phyloP scores from a whole-genome alignment of 331 rosid genomes.

The Quercus tomentella region DNA sequence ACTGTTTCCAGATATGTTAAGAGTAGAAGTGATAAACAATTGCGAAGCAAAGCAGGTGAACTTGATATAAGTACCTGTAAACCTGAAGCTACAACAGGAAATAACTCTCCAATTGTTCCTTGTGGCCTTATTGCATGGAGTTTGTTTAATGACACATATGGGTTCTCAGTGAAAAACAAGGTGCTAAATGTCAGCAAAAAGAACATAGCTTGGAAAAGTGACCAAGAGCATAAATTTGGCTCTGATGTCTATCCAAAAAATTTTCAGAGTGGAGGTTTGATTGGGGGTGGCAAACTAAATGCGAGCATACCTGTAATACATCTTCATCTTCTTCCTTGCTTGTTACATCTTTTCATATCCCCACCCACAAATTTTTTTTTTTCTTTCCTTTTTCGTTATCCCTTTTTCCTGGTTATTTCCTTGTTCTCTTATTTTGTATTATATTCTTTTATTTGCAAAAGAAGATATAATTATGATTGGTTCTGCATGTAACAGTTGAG shows the following conservation, averaged over 20 bases:
- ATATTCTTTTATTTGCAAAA: too few species aligned
- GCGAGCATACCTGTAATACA: conserved; percentile 56
- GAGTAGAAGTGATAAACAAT: conserved; percentile 71
- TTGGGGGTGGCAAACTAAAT: conserved; percentile 76
- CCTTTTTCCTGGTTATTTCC: not conserved
- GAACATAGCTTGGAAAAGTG: conserved; percentile 81
- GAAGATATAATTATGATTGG: conserved; percentile 7
- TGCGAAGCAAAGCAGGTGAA: conserved; percentile 35
- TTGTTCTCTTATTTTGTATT: too few species aligned
- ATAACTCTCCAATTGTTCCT: conserved; percentile 59
- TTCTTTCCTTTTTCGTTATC: not conserved
- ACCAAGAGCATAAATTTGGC: conserved; percentile 53
- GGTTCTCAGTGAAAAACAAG: conserved; percentile 45
- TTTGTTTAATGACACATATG: conserved; percentile 80
- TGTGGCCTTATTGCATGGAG: conserved; percentile 97
- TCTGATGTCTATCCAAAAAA: conserved; percentile 68
- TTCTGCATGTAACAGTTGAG: conserved; percentile 54
- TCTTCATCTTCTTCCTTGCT: not conserved
- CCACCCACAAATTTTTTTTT: not conserved
- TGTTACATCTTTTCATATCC: not conserved
- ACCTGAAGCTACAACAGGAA: conserved; percentile 41
- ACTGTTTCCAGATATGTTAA: conserved; percentile 59
- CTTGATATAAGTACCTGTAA: conserved; percentile 28
- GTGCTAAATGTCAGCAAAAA: conserved; percentile 49
- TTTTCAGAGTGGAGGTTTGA: conserved; percentile 46